A percentile compares a stretch with the other conserved stretches of the same genome.
phyloP scores from a whole-genome alignment of 495 filamentous ascomycete species.

The Bathelium albidoporum region DNA sequence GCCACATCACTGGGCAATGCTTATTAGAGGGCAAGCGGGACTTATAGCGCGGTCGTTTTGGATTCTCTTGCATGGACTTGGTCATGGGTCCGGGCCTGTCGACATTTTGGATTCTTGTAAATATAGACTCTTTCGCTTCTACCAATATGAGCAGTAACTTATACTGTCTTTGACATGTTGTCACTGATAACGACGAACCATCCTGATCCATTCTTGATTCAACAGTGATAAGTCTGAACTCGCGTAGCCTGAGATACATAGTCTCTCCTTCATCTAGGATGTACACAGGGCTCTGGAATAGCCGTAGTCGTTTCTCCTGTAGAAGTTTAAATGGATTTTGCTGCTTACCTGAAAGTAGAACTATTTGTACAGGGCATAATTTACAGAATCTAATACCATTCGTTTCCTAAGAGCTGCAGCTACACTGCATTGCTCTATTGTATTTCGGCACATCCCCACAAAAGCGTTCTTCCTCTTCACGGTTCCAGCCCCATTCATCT shows the following conservation, averaged over 20 bases:
- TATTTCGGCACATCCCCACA: slow-evolving; percentile 75
- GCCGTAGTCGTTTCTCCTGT: no score
- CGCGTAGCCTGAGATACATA: no score
- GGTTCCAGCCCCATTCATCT: slow-evolving; percentile 62
- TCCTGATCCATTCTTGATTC: no score
- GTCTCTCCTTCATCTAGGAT: no score
- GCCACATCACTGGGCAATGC: not conserved
- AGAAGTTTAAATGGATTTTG: no score
- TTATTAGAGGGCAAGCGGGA: no score
- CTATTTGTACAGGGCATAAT: not conserved
- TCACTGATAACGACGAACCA: no score
- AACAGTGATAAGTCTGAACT: no score
- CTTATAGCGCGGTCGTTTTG: not conserved
- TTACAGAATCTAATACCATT: not conserved
- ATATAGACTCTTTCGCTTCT: not conserved
- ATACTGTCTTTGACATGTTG: no score
- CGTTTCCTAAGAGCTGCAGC: slow-evolving; percentile 51
- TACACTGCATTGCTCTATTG: slow-evolving; percentile 79
- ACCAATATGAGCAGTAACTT: slow-evolving; percentile 6
- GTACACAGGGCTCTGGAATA: no score
- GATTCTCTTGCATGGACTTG: not conserved
- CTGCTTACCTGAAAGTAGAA: no score
- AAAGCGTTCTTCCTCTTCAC: slow-evolving; percentile 69
- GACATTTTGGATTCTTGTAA: not conserved
- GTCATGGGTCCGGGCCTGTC: not conserved